Evolutionary conservation across 192 early-diverging fungal genomes (phyloP).

Genomic region (Gryganskiella cystojenkinii): DNA sequence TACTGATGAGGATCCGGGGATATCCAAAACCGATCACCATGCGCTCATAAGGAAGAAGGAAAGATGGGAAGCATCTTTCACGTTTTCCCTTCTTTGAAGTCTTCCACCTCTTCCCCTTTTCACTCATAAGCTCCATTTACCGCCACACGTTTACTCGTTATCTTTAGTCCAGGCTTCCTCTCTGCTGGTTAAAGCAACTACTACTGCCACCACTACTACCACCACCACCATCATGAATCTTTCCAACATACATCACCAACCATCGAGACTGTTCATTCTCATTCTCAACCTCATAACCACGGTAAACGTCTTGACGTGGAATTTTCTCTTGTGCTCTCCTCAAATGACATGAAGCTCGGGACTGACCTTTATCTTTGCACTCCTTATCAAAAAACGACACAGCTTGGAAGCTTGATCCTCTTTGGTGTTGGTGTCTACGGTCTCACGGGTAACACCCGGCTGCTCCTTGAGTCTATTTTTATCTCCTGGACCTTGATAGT

Average conservation of each 20-base stretch:
- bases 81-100: no score
- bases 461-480: conserved; percentile 6
- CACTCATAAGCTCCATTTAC: no score
- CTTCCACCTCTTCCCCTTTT: no score
- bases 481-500: conserved; percentile 22
- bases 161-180: no score
- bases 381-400: background rate
- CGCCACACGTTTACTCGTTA: no score
- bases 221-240: conserved; percentile 9
- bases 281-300: conserved; percentile 11
- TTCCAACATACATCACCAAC: conserved; percentile 7
- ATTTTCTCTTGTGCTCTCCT: background rate
- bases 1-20: no score
- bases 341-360: background rate
- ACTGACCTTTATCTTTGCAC: background rate
- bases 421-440: conserved; percentile 16
- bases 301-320: conserved; percentile 6
- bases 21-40: no score
- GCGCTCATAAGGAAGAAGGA: no score
- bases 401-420: conserved; percentile 24
- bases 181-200: no score
- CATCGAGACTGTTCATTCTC: conserved; percentile 28
- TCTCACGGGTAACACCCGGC: background rate
- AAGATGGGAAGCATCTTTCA: no score
- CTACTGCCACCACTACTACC: no score